Evolutionary conservation across 257 asterid species (phyloP).

Genomic region (Phtheirospermum japonicum): DNA sequence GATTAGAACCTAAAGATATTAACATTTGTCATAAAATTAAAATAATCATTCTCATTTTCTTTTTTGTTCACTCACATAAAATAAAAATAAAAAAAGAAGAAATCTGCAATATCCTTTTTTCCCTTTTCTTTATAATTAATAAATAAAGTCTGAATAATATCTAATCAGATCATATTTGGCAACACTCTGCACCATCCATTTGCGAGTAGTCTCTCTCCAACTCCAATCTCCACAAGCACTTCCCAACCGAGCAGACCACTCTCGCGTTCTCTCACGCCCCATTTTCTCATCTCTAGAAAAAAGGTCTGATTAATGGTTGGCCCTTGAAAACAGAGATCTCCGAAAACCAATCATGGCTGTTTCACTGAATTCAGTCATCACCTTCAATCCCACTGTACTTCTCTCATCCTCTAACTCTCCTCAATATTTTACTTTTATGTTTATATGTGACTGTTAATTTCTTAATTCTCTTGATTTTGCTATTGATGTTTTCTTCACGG

Average conservation of each 20-base stretch:
- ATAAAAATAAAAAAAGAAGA: no score
- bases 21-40: no score
- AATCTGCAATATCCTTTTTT: not conserved
- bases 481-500: not conserved
- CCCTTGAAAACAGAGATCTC: conserved; percentile 23
- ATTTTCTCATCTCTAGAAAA: not conserved
- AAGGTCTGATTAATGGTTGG: conserved; percentile 36
- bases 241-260: not conserved
- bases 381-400: conserved; percentile 49
- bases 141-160: no score
- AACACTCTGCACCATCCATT: conserved; percentile 33
- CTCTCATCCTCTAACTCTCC: conserved; percentile 15
- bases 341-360: conserved; percentile 43
- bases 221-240: no score
- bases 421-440: not conserved
- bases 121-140: no score
- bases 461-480: conserved; percentile 11
- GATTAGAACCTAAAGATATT: no score
- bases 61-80: no score
- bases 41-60: no score
- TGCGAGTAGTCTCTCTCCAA: not conserved
- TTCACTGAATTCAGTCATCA: conserved; percentile 52
- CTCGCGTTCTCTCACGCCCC: no score
- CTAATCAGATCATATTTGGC: conserved; percentile 29
- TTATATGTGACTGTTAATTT: not conserved